phyloP scores from a whole-genome alignment of 768 basidiomycete genomes.

The Hebeloma cylindrosporum region DNA sequence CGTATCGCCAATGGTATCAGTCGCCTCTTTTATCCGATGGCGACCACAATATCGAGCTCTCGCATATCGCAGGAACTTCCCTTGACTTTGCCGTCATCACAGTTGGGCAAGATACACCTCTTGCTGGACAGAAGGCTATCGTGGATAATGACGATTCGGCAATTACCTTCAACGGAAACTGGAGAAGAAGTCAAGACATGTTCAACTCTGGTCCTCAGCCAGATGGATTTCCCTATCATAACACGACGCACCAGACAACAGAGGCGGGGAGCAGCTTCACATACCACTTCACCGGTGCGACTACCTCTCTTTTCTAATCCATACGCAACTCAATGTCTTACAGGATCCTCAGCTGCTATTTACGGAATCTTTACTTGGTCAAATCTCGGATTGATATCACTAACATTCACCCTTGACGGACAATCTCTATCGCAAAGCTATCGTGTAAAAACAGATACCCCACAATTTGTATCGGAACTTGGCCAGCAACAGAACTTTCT shows the following conservation, averaged over 20 bases:
- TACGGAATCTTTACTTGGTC: slow-evolving; percentile 28
- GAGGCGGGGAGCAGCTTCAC: slow-evolving; percentile 22
- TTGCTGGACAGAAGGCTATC: slow-evolving; percentile 19
- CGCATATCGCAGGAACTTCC: slow-evolving; percentile 21
- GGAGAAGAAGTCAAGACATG: slow-evolving; percentile 15
- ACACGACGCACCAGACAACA: slow-evolving; percentile 25
- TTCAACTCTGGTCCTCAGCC: slow-evolving; percentile 19
- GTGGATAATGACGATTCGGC: slow-evolving; percentile 25
- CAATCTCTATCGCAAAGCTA: slow-evolving; percentile 19
- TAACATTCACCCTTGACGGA: slow-evolving; percentile 27
- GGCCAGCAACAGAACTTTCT: slow-evolving; percentile 25
- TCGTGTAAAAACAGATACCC: slow-evolving; percentile 18
- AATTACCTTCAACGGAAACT: slow-evolving; percentile 15
- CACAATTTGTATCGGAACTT: slow-evolving; percentile 18
- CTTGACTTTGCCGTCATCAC: slow-evolving; percentile 27
- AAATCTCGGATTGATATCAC: slow-evolving; percentile 19
- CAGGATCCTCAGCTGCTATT: slow-evolving; percentile 24
- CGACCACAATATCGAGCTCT: slow-evolving; percentile 21
- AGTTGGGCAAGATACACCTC: slow-evolving; percentile 20
- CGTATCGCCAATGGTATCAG: slow-evolving; percentile 29
- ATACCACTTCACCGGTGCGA: slow-evolving; percentile 30
- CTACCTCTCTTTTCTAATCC: not conserved
- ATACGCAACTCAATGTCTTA: not conserved
- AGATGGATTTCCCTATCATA: slow-evolving; percentile 25
- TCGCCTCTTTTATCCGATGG: slow-evolving; percentile 26